These are phyloP conservation scores for Boletus vermiculosoides DNA, from an alignment of 768 basidiomycete genomes.

Conservation along the genomic window DNA sequence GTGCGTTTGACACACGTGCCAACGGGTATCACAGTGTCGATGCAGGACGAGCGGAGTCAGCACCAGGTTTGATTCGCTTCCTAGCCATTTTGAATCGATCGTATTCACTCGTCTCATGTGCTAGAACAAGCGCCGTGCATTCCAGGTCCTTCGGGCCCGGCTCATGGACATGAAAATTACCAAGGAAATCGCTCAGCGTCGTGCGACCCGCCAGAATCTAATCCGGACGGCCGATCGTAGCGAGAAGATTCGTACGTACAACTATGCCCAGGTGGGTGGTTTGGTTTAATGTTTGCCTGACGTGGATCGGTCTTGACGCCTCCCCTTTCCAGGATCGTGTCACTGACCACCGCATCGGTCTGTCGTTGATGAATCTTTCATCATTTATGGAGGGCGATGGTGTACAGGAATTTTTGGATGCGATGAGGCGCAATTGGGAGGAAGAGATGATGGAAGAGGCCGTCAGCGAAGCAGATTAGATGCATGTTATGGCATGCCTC, in stretches of 20 bases:
- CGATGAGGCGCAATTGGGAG: conserved; percentile 54
- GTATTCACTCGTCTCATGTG: background rate
- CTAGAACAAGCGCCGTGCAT: conserved; percentile 91
- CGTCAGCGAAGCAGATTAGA: conserved; percentile 29
- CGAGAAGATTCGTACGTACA: conserved; percentile 96
- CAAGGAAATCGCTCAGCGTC: conserved; percentile 65
- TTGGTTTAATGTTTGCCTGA: background rate
- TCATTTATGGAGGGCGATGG: conserved; percentile 68
- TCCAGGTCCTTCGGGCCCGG: conserved; percentile 82
- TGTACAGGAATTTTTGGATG: conserved; percentile 55
- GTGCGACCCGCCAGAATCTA: conserved; percentile 67
- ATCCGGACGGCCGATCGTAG: conserved; percentile 83
- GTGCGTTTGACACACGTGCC: conserved; percentile 92
- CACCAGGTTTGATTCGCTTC: conserved; percentile 60
- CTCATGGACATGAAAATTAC: conserved; percentile 78
- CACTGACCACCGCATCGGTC: conserved; percentile 87
- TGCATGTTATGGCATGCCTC: background rate
- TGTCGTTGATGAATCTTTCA: conserved; percentile 67
- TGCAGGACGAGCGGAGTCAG: conserved; percentile 97
- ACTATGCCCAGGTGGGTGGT: conserved; percentile 71
- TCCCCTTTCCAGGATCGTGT: conserved; percentile 67
- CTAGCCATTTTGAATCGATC: background rate
- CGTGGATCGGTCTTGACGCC: background rate
- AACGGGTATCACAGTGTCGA: conserved; percentile 91
- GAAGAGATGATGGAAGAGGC: conserved; percentile 56